Evolutionary conservation across 306 rosid species (phyloP).

Genomic region (Begonia peltatifolia): DNA sequence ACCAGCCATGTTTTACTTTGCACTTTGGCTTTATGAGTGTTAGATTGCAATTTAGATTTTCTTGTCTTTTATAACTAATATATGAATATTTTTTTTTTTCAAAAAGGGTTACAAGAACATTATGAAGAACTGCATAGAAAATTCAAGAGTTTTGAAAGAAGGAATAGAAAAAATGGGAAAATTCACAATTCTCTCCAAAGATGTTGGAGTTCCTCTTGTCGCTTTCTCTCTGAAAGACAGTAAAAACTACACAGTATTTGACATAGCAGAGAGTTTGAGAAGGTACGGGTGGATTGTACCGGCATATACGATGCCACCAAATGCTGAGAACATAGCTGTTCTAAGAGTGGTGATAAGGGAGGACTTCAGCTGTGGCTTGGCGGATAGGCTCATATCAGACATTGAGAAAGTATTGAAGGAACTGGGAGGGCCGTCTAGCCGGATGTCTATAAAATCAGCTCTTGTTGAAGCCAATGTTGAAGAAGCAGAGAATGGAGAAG

Average conservation of each 20-base stretch:
- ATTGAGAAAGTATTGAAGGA: slow-evolving; percentile 43
- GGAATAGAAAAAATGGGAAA: slow-evolving; percentile 47
- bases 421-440: slow-evolving; percentile 30
- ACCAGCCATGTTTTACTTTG: neutral
- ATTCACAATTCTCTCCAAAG: slow-evolving; percentile 63
- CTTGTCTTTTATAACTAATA: slow-evolving; percentile 1
- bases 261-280: slow-evolving; percentile 51
- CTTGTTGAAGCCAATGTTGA: slow-evolving; percentile 27
- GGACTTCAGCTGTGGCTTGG: slow-evolving; percentile 69
- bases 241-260: slow-evolving; percentile 56
- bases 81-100: neutral
- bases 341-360: slow-evolving; percentile 83
- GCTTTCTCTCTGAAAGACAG: slow-evolving; percentile 76
- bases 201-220: slow-evolving; percentile 66
- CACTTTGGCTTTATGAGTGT: no score
- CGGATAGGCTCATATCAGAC: slow-evolving; percentile 62
- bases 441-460: slow-evolving; percentile 15
- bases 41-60: neutral
- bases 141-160: slow-evolving; percentile 36
- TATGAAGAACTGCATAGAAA: slow-evolving; percentile 65
- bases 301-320: slow-evolving; percentile 73
- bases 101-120: slow-evolving; percentile 61
- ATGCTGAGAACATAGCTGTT: slow-evolving; percentile 52
- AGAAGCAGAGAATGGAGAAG: slow-evolving; percentile 16
- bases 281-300: slow-evolving; percentile 83